A percentile compares a stretch with the other conserved stretches of the same genome.
Evolutionary conservation across 768 basidiomycete species (phyloP).

Genomic region (Gloeopeniophorella convolvens): DNA sequence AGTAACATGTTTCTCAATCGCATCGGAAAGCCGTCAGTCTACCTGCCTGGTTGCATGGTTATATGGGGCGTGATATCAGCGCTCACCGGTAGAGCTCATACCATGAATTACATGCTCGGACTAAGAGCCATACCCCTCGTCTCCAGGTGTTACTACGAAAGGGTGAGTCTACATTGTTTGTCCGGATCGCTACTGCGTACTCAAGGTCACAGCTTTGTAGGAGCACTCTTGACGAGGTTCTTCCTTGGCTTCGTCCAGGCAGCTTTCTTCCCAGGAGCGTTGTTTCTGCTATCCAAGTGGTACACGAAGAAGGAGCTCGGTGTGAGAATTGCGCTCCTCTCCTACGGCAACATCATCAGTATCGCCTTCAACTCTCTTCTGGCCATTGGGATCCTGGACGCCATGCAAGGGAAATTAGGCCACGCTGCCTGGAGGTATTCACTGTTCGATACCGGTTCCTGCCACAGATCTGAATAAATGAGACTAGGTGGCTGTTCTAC

Average conservation of each 20-base stretch:
- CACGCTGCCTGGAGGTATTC: slow-evolving; percentile 64
- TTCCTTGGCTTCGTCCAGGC: slow-evolving; percentile 55
- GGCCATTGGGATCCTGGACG: slow-evolving; percentile 64
- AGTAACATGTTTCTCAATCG: slow-evolving; percentile 67
- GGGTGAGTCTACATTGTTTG: background rate
- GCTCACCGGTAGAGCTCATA: slow-evolving; percentile 28
- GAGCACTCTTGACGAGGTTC: slow-evolving; percentile 60
- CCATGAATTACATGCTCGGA: slow-evolving; percentile 5
- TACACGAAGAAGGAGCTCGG: slow-evolving; percentile 67
- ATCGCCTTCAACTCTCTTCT: slow-evolving; percentile 78
- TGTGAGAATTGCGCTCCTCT: slow-evolving; percentile 55
- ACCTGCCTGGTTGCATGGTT: slow-evolving; percentile 59
- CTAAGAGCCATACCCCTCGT: background rate
- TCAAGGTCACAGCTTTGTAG: slow-evolving; percentile 35
- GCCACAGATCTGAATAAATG: too few relatives aligned
- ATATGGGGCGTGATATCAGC: slow-evolving; percentile 53
- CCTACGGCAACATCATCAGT: slow-evolving; percentile 65
- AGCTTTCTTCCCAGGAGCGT: slow-evolving; percentile 61
- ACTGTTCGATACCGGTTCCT: background rate
- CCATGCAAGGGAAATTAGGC: slow-evolving; percentile 62
- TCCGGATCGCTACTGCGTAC: background rate
- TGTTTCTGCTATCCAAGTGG: slow-evolving; percentile 60
- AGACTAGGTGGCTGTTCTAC: slow-evolving; percentile 71
- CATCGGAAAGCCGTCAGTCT: slow-evolving; percentile 62
- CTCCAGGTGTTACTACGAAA: background rate